Evolutionary conservation across 1,284 basidiomycete genomes (phyloP), one percentile per base, ranked within the genome.

Genomic region (Papiliotrema nemorosa): DNA sequence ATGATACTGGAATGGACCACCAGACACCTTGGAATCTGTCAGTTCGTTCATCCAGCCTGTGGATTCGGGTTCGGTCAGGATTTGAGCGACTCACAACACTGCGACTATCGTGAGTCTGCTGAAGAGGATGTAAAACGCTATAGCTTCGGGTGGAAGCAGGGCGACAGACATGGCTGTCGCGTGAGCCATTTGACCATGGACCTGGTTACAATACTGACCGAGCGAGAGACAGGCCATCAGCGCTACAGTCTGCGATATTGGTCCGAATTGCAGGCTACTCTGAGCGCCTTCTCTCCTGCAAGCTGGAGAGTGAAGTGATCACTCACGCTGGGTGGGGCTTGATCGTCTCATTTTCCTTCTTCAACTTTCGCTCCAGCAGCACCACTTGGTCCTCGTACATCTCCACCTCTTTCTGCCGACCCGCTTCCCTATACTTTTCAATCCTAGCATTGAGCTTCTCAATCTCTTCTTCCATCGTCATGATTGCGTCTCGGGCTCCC

Each of bases 251-350:
- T 67, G 66, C 12, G 57, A 50, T 7, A 60, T 44, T 5, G 63
- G 60, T 18, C 65, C 65, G 29, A 67, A 66, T 42, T 64, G 60
- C 18, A 69, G 52, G 5, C 66, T 69, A 44, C 14, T 14, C 27
- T 37, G 20, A 53, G 51, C 43, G 1, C 18, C 29, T 14, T 31
- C 9, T 31, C 7, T 31, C 29, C 18, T 42, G 13, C 2, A 21
- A 22, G 18, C 33, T 29, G 24, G 38, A 48, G 40, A 16, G 16
- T 12, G 47, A 7, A 26, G 21, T 14, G 24, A 4, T 7, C 12
- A 58, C 66, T 59, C 51, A 66, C 66, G 63, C 57, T 26, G 64
- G 62, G 55, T 68, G 66, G 2, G 60, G 58, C 29, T 57, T 59
- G 31, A 45, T 33, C 39, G 44, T 42, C 25, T 57, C 52, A 38